Evolutionary conservation across 306 rosid species (phyloP).

Genomic region (Trichosanthes truncata): DNA sequence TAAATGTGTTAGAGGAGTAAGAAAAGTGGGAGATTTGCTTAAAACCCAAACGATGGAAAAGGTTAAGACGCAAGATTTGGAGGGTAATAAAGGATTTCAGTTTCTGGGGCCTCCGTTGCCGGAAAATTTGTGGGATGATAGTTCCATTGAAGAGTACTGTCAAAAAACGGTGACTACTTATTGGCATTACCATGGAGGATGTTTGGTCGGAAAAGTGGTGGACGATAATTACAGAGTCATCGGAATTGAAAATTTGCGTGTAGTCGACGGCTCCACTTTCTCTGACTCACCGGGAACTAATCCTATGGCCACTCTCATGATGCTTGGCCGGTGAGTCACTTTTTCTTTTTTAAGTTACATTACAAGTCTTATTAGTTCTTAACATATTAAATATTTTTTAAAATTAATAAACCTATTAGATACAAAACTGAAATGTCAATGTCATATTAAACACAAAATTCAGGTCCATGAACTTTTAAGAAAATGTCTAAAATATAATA

Average conservation of each 20-base stretch:
- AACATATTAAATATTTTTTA: too few relatives aligned
- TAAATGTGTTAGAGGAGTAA: background rate
- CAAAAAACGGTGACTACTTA: background rate
- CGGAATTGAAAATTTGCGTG: background rate
- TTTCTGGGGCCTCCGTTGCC: background rate
- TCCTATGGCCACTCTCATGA: constrained; percentile 3
- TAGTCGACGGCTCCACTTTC: background rate
- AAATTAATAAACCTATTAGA: too few relatives aligned
- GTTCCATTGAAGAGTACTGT: background rate
- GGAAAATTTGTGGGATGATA: background rate
- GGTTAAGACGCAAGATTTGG: background rate
- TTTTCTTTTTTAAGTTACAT: background rate
- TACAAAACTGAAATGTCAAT: too few relatives aligned
- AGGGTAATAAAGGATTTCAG: background rate
- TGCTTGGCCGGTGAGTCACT: constrained; percentile 3
- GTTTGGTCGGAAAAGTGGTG: background rate
- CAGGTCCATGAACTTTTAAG: too few relatives aligned
- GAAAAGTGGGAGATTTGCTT: background rate
- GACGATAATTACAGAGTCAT: background rate
- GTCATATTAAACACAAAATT: too few relatives aligned
- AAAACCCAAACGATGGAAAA: background rate
- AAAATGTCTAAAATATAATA: too few relatives aligned
- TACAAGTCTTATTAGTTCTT: too few relatives aligned
- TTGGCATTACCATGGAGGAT: constrained; percentile 1
- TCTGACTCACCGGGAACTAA: background rate